Evolutionary conservation across 2,329 filamentous ascomycete genomes (phyloP), one percentile per base, ranked within the genome.

Genomic region (Cercospora zeina): DNA sequence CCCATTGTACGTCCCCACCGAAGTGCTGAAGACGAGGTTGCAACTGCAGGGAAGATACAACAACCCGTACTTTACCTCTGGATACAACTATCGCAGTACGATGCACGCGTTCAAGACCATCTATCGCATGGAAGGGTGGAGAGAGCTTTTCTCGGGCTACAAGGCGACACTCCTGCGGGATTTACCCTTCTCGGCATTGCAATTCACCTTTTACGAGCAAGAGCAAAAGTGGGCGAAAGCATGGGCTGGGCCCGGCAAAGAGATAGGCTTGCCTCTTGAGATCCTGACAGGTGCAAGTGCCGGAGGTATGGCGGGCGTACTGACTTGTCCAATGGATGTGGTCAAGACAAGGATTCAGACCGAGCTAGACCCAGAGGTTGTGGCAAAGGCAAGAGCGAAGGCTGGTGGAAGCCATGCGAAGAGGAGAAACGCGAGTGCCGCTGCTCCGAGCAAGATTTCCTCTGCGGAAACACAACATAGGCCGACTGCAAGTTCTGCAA

Each of bases 171-270:
- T 99, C 2, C 95, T 90, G 78, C 89, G 95, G 62, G 95, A 99
- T 71, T 83, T 99, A 21, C 95, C 95, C 1, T 99, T 97, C 74
- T 97, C 93, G 0, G 95, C 95, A 0, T 79, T 99, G 10, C 95
- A 99, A 73, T 97, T 99, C 77, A 93, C 96, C 71, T 97, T 99
- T 75, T 99, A 96, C 80, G 95, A 99, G 77, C 91, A 97, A 76
- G 93, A 93, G 74, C 90, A 93, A 71, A 86, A 83, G 50, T 85
- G 91, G 82, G 93, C 95, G 0, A 89, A 89, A 72, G 77, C 86
- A 58, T 96, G 89, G 82, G 87, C 89, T 72, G 86, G 89, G 34
- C 68, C 67, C 4, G 89, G 87, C 65, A 85, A 88, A 61, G 91
- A 97, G 62, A 96, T 99, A 58, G 95, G 95, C 0, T 78, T 96